Base-by-base conservation (phyloP, 2,329 filamentous ascomycete genomes). In the Teratosphaeria zuluensis region DNA sequence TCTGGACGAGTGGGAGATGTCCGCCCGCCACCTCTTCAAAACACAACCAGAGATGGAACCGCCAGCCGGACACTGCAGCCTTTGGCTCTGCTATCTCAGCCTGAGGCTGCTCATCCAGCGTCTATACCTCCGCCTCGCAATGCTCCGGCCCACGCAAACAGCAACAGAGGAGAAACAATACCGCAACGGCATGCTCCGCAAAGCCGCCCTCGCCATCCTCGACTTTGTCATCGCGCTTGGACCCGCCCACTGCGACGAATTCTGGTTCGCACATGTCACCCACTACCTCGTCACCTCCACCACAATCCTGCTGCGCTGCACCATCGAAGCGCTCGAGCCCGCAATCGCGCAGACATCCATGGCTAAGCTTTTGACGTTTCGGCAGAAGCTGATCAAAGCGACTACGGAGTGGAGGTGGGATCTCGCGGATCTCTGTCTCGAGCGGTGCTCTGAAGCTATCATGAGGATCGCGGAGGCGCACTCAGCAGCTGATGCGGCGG, bases 241-340 rank as follows among this genome's bases (percentile, higher is more conserved):
- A 5, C 74, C 75, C 59, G 66, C 70, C 16, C 77, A 81, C 46
- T 80, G 80, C 57, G 69, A 74, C 31, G 79, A 81, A 62, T 81
- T 82, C 61, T 82, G 80, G 80, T 68, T 82, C 1, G 69, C 68
- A 74, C 75, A 78, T 59, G 80, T 78, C 55, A 78, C 79, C 1
- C 80, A 81, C 59, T 73, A 81, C 24, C 72, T 82, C 16, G 80
- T 80, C 1, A 80, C 79, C 19, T 80, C 79, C 4, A 76, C 78
- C n/a, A 82, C 78, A 0, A 74, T 81, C 7, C 73, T 80, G 11
- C 74, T 82, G 24, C 75, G 80, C 48, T 80, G 78, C 66, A 74
- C 77, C 2, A 72, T 82, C 31, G 78, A 82, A 64, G 79, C 80
- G 2, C 75, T 74, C 19, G 77, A 81, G 58, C 64, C 70, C 1